phyloP scores from a whole-genome alignment of 495 filamentous ascomycete species.

The Aspergillus avenaceus region DNA sequence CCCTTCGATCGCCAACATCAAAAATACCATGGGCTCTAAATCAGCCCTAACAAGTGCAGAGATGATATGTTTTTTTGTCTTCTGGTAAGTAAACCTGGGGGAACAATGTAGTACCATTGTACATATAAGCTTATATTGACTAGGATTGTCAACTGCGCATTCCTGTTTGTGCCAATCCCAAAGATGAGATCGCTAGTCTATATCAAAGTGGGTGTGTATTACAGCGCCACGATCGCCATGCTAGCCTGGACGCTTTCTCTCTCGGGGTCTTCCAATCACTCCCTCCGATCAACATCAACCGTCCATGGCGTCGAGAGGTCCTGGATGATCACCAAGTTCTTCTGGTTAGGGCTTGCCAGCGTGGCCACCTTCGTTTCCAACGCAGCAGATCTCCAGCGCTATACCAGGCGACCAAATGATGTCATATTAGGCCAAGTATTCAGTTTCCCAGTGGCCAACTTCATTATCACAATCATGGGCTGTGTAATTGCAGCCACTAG shows the following conservation, averaged over 20 bases:
- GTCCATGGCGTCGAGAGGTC: conserved; percentile 24
- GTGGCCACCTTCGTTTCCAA: conserved; percentile 47
- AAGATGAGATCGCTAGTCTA: conserved; percentile 35
- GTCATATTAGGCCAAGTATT: conserved; percentile 30
- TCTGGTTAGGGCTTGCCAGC: conserved; percentile 32
- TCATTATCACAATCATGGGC: conserved; percentile 20
- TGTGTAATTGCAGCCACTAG: conserved; percentile 21
- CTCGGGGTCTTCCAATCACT: conserved; percentile 20
- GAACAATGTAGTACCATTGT: too few species aligned
- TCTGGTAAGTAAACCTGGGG: conserved; percentile 26
- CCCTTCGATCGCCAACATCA: conserved; percentile 29
- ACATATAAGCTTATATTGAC: not conserved
- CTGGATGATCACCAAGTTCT: conserved; percentile 30
- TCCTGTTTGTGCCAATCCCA: conserved; percentile 30
- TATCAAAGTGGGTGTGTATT: conserved; percentile 29
- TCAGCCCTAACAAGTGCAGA: conserved; percentile 29
- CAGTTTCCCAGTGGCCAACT: conserved; percentile 29
- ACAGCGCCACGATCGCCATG: conserved; percentile 30
- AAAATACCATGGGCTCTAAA: conserved; percentile 29
- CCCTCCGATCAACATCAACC: conserved; percentile 22
- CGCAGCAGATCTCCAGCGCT: conserved; percentile 39
- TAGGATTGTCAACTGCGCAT: conserved; percentile 29
- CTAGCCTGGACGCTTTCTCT: conserved; percentile 28
- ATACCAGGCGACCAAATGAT: conserved; percentile 30
- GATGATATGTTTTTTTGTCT: conserved; percentile 35